These are phyloP conservation scores for Pleurotus tuber-regium DNA, from an alignment of 768 basidiomycete genomes.

Conservation along the genomic window DNA sequence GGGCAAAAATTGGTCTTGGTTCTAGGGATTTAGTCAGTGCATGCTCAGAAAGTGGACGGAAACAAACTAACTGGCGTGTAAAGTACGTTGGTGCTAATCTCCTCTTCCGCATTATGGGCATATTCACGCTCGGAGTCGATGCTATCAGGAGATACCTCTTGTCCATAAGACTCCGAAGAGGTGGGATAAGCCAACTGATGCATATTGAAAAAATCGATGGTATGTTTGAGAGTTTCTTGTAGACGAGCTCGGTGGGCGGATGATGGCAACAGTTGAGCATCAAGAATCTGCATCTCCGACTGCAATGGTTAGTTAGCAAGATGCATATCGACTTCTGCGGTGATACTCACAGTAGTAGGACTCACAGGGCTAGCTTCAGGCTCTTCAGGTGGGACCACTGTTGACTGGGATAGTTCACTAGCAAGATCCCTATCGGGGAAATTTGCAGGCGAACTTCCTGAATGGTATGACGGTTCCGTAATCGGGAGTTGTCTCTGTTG, in stretches of 20 bases:
- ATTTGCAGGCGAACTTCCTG: background rate
- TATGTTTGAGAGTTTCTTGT: background rate
- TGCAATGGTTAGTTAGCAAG: background rate
- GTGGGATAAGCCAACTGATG: background rate
- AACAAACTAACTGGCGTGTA: background rate
- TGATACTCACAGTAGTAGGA: background rate
- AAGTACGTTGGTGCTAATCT: background rate
- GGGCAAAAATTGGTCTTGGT: background rate
- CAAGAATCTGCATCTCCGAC: background rate
- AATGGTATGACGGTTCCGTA: no score
- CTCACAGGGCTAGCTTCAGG: background rate
- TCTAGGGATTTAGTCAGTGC: background rate
- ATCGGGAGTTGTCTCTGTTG: background rate
- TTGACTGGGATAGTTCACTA: no score
- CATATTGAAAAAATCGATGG: no score
- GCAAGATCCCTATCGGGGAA: no score
- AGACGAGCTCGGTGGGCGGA: no score
- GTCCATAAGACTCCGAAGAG: background rate
- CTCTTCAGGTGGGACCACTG: no score
- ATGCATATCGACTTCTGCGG: background rate
- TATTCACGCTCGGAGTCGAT: background rate
- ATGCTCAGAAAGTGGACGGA: background rate
- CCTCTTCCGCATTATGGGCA: background rate
- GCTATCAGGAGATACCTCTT: background rate
- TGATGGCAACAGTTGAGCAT: background rate